phyloP scores from a whole-genome alignment of 2,329 filamentous ascomycete genomes.

The Colletotrichum euphorbiae region DNA sequence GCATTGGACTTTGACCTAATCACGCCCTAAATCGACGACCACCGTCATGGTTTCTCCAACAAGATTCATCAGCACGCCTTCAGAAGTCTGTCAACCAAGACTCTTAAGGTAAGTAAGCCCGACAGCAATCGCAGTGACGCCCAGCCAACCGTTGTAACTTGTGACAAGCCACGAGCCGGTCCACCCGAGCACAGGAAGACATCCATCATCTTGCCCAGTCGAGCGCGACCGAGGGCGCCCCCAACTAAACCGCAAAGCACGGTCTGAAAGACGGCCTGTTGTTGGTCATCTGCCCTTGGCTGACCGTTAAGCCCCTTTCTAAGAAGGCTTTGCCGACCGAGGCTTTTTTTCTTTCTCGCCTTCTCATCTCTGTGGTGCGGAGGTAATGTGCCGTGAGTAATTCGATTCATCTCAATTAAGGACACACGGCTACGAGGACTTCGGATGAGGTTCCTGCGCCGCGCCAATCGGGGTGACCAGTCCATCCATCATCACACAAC shows the following conservation, averaged over 20 bases:
- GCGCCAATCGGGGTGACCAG: background rate
- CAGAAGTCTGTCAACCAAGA: background rate
- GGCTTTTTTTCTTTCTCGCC: background rate
- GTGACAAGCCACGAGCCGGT: background rate
- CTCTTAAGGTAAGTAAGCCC: no score
- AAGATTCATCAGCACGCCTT: no score
- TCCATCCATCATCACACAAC: background rate
- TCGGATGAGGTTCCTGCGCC: no score
- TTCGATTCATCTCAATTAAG: no score
- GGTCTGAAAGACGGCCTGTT: background rate
- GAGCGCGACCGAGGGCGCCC: no score
- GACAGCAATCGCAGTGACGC: background rate
- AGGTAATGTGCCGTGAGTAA: background rate
- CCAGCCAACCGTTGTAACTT: constrained; percentile 3
- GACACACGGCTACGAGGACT: no score
- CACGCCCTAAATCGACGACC: background rate
- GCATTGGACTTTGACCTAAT: no score
- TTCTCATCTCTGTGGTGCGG: background rate
- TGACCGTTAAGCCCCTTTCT: background rate
- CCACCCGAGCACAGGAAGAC: no score
- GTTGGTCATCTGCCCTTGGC: background rate
- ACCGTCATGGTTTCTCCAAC: background rate
- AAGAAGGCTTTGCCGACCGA: background rate
- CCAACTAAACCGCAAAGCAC: no score
- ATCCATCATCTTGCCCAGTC: no score